Percentiles rank a stretch among this genome's conserved stretches.
phyloP scores from a whole-genome alignment of 2,329 filamentous ascomycete genomes.

The Dactylonectria macrodidyma region DNA sequence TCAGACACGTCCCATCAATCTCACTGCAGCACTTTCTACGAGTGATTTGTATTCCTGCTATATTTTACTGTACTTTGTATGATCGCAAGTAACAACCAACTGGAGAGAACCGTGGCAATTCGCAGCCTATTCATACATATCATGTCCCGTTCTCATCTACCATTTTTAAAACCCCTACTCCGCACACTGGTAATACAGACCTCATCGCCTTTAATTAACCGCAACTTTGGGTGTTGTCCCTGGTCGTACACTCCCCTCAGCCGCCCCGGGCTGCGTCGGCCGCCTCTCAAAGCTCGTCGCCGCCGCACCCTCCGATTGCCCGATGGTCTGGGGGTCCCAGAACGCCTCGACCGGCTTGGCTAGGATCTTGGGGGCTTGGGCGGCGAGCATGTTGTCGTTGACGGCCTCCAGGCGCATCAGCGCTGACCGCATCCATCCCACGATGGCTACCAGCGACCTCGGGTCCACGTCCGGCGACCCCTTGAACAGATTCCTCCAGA shows the following conservation, averaged over 20 bases:
- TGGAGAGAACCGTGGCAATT: not conserved
- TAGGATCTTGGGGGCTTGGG: constrained; percentile 52
- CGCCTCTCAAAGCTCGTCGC: constrained; percentile 28
- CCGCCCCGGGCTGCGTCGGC: constrained; percentile 36
- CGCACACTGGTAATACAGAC: constrained; percentile 46
- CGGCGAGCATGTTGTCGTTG: constrained; percentile 59
- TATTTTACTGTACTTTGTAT: no score
- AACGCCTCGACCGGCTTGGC: constrained; percentile 59
- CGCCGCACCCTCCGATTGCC: constrained; percentile 46
- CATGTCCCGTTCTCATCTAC: constrained; percentile 30
- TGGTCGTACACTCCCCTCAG: constrained; percentile 28
- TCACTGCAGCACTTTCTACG: no score
- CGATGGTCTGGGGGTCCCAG: constrained; percentile 58
- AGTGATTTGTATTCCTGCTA: no score
- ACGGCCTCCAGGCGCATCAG: constrained; percentile 65
- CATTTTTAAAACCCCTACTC: constrained; percentile 28
- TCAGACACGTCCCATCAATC: no score
- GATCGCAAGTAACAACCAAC: constrained; percentile 11
- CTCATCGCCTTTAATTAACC: constrained; percentile 30
- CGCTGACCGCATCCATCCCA: constrained; percentile 69
- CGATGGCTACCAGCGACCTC: constrained; percentile 66
- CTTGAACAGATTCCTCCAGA: constrained; percentile 96
- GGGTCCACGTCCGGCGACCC: constrained; percentile 69
- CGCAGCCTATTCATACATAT: constrained; percentile 42
- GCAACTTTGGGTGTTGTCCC: constrained; percentile 38